Base-by-base conservation (phyloP, 2,329 filamentous ascomycete species). In the Aspergillus fructus region DNA sequence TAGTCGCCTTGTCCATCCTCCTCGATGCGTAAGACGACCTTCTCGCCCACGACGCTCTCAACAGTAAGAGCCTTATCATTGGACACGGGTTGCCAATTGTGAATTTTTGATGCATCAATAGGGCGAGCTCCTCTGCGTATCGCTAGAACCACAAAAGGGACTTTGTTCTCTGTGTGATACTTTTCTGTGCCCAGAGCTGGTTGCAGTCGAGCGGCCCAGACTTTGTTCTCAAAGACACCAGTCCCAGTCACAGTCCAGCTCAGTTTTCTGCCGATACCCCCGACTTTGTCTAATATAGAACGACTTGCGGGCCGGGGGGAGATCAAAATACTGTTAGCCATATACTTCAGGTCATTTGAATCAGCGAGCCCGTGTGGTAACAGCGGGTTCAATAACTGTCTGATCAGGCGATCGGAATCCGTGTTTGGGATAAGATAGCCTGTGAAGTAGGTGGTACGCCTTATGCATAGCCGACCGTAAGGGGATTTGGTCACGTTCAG, bases 321-420 rank as follows among this genome's bases (percentile, higher is more conserved):
- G 69, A 99, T 97, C 67, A 97, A 83, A 65, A 99, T 93, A 74
- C 89, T 93, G 75, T 96, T 96, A 46, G 89, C 93, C 66, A 96
- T 87, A 60, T 87, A 85, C 62, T 90, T 91, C 62, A 96, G 78
- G 51, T 96, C 90, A 52, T 84, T 81, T 50, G 75, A 74, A 49
- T 89, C 86, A 27, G 85, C 80, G 53, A 86, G 77, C 57, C 83
- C 82, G 4, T 79, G 68, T 4, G 88, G 88, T 19, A 91, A 78
- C 51, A 85, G 75, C 30, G 87, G 85, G n/a, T 68, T 70, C 59
- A 78, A 64, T 46, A 96, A 81, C 49, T 73, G 66, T 5, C 83
- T 82, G 55, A 90, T 83, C 39, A 97, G 80, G 55, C 84, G 85
- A 68, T 89, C 84, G 2, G 88, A 88, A 71, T 94, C 90, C 24